Conservation (phyloP, 306 rosid genomes). For the Hippophae gyantsensis region DNA sequence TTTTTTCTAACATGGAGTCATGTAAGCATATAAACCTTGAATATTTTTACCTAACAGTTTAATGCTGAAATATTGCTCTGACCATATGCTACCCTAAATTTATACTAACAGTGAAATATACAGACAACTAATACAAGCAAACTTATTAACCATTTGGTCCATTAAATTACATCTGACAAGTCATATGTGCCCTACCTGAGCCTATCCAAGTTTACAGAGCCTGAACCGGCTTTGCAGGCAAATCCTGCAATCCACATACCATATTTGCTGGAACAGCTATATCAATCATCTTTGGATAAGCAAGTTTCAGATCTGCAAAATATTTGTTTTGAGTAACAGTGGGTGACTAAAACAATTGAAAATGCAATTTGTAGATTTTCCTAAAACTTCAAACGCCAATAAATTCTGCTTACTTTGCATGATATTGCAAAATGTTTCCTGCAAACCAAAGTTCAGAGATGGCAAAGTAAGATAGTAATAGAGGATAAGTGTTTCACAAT, state of each 20-base stretch:
- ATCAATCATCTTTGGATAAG: constrained; percentile 93
- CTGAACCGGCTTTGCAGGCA: constrained; percentile 8
- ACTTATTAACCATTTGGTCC: too few species aligned
- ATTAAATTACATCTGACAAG: too few species aligned
- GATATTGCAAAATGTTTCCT: constrained; percentile 72
- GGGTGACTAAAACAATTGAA: constrained; percentile 2
- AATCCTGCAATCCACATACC: constrained; percentile 73
- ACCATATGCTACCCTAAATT: too few species aligned
- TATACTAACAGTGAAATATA: too few species aligned
- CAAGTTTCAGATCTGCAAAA: constrained; percentile 65
- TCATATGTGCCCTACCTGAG: too few species aligned
- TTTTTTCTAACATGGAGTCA: too few species aligned
- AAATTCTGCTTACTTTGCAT: constrained; percentile 67
- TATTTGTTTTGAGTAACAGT: not conserved
- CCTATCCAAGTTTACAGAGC: not conserved
- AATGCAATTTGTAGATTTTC: not conserved
- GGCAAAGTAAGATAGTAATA: too few species aligned
- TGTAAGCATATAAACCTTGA: too few species aligned
- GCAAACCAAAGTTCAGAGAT: constrained; percentile 23
- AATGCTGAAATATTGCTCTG: too few species aligned
- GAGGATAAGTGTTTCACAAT: too few species aligned
- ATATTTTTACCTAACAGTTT: too few species aligned
- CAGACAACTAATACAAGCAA: too few species aligned
- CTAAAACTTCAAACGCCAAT: not conserved
- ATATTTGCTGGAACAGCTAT: constrained; percentile 81